phyloP scores from a whole-genome alignment of 495 filamentous ascomycete species.

The Stereocaulon alpinum region DNA sequence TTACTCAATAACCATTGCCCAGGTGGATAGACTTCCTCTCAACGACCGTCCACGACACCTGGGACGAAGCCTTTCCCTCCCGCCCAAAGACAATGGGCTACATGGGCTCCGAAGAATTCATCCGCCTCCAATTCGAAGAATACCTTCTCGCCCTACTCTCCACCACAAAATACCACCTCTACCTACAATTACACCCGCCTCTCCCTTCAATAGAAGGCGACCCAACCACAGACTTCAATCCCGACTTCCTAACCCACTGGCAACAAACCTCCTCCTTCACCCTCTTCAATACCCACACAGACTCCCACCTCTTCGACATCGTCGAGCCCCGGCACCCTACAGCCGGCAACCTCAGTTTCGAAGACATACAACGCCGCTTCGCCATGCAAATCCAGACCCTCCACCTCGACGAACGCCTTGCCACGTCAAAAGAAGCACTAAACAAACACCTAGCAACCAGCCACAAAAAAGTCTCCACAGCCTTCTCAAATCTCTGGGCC shows the following conservation, averaged over 20 bases:
- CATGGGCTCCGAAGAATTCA: conserved; percentile 94
- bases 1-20: neutral
- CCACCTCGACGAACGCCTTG: conserved; percentile 76
- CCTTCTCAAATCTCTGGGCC: conserved; percentile 77
- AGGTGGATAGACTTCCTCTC: conserved; percentile 95
- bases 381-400: conserved; percentile 81
- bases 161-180: conserved; percentile 77
- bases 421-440: conserved; percentile 64
- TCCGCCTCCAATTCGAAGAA: conserved; percentile 94
- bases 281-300: conserved; percentile 67
- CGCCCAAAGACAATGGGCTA: conserved; percentile 91
- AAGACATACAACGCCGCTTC: conserved; percentile 85
- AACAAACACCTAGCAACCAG: conserved; percentile 73
- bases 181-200: conserved; percentile 36
- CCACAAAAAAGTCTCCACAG: conserved; percentile 69
- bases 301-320: conserved; percentile 86
- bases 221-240: conserved; percentile 68
- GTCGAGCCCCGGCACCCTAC: conserved; percentile 88
- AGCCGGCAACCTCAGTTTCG: conserved; percentile 87
- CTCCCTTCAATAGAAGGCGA: conserved; percentile 59
- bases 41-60: conserved; percentile 87
- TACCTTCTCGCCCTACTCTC: conserved; percentile 86
- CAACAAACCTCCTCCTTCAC: conserved; percentile 77
- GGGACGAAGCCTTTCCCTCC: conserved; percentile 84
- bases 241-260: conserved; percentile 72